These are phyloP conservation scores for Aspergillus sp. DNA, from an alignment of 2,329 filamentous ascomycete genomes.

Conservation along the genomic window DNA sequence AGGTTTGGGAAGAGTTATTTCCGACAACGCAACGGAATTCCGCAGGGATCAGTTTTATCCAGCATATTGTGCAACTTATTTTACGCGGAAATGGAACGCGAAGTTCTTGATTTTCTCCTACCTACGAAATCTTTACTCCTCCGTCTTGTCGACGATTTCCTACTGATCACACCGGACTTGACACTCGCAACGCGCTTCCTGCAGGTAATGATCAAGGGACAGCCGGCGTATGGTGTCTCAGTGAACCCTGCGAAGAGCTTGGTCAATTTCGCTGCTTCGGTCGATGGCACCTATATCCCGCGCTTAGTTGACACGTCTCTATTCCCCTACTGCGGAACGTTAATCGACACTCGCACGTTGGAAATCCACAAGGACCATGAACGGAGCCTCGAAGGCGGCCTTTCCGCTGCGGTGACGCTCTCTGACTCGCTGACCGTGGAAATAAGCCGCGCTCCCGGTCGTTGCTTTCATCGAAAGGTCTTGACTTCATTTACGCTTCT, in stretches of 20 bases:
- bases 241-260: slow-evolving; percentile 78
- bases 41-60: slow-evolving; percentile 87
- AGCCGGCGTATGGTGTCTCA: slow-evolving; percentile 74
- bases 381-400: slow-evolving; percentile 42
- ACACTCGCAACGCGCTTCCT: slow-evolving; percentile 70
- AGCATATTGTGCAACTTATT: slow-evolving; percentile 91
- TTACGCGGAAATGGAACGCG: slow-evolving; percentile 79
- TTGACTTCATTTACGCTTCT: slow-evolving; percentile 77
- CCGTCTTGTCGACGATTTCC: slow-evolving; percentile 86
- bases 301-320: slow-evolving; percentile 42
- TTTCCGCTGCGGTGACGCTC: slow-evolving; percentile 55
- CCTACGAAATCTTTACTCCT: slow-evolving; percentile 65
- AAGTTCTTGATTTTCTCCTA: slow-evolving; percentile 65
- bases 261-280: slow-evolving; percentile 71
- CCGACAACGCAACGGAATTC: slow-evolving; percentile 83
- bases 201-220: slow-evolving; percentile 72
- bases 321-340: slow-evolving; percentile 86
- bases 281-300: slow-evolving; percentile 54
- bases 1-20: slow-evolving; percentile 87
- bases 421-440: slow-evolving; percentile 78
- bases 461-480: slow-evolving; percentile 75
- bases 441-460: slow-evolving; percentile 67
- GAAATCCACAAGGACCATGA: slow-evolving; percentile 69
- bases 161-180: slow-evolving; percentile 74
- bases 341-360: slow-evolving; percentile 72